phyloP scores from a whole-genome alignment of 257 asterid species.

The Primulina tabacum region DNA sequence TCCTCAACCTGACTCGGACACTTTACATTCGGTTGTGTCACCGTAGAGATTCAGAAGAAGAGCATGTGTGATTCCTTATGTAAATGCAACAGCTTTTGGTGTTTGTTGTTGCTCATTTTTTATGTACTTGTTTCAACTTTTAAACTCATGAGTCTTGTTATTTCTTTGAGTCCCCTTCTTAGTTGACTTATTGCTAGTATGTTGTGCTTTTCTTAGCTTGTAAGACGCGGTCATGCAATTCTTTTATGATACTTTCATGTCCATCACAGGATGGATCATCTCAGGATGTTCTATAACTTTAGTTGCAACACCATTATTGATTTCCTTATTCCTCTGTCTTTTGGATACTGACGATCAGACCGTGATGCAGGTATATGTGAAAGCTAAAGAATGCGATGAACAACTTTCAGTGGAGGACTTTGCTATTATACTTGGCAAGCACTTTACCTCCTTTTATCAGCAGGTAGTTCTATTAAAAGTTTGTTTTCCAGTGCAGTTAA shows the following conservation, averaged over 20 bases:
- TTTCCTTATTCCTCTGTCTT: neutral
- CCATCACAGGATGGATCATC: neutral
- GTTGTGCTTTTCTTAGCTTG: neutral
- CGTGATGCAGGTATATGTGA: slow-evolving; percentile 74
- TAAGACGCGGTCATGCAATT: neutral
- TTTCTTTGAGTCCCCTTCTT: neutral
- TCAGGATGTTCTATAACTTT: neutral
- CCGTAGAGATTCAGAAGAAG: neutral
- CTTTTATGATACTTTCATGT: neutral
- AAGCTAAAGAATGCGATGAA: slow-evolving; percentile 79
- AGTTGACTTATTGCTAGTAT: neutral
- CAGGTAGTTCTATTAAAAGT: slow-evolving; percentile 44
- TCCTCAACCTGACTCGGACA: neutral
- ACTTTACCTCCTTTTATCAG: slow-evolving; percentile 68
- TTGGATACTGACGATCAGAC: slow-evolving; percentile 13
- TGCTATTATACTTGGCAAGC: slow-evolving; percentile 83
- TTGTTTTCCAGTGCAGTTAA: neutral
- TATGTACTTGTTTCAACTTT: slow-evolving; percentile 4
- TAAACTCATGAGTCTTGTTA: neutral
- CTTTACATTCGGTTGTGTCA: neutral
- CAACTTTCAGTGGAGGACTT: slow-evolving; percentile 74
- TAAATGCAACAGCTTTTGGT: neutral
- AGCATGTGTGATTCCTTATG: neutral
- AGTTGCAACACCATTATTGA: neutral
- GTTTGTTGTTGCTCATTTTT: neutral